Base-by-base conservation (phyloP, 148 eudicot genomes). In the Vaccinium myrtillus region DNA sequence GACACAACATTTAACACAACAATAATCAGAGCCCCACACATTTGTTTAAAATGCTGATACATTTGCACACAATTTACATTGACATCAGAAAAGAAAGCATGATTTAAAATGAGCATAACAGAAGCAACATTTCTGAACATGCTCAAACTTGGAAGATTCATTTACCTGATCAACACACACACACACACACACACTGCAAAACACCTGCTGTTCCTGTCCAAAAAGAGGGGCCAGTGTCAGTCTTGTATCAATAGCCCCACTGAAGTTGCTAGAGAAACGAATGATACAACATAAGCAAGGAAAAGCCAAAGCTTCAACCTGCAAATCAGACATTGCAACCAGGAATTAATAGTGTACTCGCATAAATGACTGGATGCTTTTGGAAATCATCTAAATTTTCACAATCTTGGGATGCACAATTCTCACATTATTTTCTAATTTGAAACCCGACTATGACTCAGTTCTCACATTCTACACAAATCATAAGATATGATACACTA, bases 181-280 rank as follows among this genome's bases (percentile, higher is more conserved):
- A n/a, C n/a, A 86, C 79, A 94, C 96, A 88, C 80, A 95, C 98
- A 55, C 98, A 95, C 87, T 95, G 98, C 88, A 95, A 88, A 84
- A 95, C 96, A 87, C 98, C 98, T 15, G 98, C 98, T 48, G 92
- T 90, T 84, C 98, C 98, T 12, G 98, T 93, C 98, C 98, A 95
- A n/a, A 96, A 87, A 78, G 98, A 95, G 67, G 98, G 96, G 65
- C 95, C 96, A 67, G 98, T 39, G 49, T 88, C 82, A 81, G 90
- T 91, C 98, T 91, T 94, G 93, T 89, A 95, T 91, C 86, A 95
- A 86, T 61, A 96, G 90, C 43, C 99, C 99, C 10, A 96, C 99
- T 8, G 98, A 92, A 81, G 99, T 98, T 77, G 98, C 99, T 85
- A 96, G 93, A 80, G 99, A 94, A 77, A 94, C 97, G 30, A 96